These are phyloP conservation scores for Nemania sp. DNA, from an alignment of 2,329 filamentous ascomycete genomes.

Conservation along the genomic window DNA sequence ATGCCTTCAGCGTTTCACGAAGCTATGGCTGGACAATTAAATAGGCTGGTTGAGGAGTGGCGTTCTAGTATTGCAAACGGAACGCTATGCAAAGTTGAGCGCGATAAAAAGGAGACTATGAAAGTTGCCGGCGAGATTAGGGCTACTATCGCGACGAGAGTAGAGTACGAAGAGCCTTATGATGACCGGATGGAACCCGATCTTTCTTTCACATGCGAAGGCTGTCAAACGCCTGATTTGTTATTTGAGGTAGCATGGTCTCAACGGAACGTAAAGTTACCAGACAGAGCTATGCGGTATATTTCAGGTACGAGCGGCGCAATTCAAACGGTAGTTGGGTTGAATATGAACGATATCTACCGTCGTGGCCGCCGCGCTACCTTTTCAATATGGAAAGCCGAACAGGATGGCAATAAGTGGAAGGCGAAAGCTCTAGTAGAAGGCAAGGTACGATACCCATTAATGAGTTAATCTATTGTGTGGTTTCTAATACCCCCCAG, in stretches of 20 bases:
- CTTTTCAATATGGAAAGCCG: constrained; percentile 25
- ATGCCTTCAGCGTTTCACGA: constrained; percentile 15
- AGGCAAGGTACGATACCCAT: neutral
- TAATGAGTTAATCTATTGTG: neutral
- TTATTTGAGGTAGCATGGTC: constrained; percentile 27
- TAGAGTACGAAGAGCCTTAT: neutral
- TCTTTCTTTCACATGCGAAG: constrained; percentile 12
- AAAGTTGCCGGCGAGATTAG: constrained; percentile 7
- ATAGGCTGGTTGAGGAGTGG: constrained; percentile 2
- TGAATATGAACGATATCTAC: constrained; percentile 27
- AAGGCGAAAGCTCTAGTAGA: neutral
- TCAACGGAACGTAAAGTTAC: constrained; percentile 7
- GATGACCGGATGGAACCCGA: constrained; percentile 16
- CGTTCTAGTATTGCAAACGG: neutral
- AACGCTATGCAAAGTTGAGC: neutral
- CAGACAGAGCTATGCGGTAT: constrained; percentile 16
- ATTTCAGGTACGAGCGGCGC: constrained; percentile 8
- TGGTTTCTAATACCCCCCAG: neutral
- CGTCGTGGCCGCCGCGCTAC: constrained; percentile 1
- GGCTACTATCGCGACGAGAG: neutral
- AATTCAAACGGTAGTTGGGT: constrained; percentile 22
- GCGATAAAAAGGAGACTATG: constrained; percentile 5
- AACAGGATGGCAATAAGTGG: constrained; percentile 13
- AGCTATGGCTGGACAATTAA: constrained; percentile 2
- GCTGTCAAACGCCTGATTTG: neutral